Conservation (phyloP, 2,329 filamentous ascomycete species). For the Alternaria gaisen region DNA sequence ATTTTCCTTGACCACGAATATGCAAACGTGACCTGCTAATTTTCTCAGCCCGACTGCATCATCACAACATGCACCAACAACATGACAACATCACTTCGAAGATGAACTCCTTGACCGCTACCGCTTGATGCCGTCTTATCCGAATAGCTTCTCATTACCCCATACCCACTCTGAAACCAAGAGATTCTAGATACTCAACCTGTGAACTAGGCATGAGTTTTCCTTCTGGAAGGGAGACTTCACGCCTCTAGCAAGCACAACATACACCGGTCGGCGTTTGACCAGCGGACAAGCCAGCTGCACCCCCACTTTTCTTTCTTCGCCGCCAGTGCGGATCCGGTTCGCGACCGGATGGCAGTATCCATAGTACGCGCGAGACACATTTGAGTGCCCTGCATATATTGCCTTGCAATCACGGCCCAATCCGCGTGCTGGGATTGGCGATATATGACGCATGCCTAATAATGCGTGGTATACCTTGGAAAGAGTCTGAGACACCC, state of each 20-base stretch:
- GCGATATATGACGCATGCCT: constrained; percentile 3
- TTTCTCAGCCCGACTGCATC: neutral
- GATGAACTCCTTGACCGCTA: constrained; percentile 3
- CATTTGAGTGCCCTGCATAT: constrained; percentile 12
- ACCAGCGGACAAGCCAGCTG: neutral
- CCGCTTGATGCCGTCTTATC: constrained; percentile 5
- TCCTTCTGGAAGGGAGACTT: constrained; percentile 1
- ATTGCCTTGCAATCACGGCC: constrained; percentile 3
- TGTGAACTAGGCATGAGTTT: neutral
- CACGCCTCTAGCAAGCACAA: neutral
- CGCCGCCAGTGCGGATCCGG: constrained; percentile 19
- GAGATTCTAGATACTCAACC: neutral
- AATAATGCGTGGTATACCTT: neutral
- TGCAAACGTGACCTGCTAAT: constrained; percentile 4
- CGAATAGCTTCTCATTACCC: constrained; percentile 6
- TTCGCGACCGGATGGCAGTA: constrained; percentile 10
- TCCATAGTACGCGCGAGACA: constrained; percentile 1
- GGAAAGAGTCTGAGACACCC: neutral
- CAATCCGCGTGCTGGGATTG: neutral
- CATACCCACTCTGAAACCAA: constrained; percentile 7
- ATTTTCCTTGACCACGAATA: neutral
- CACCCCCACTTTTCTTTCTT: constrained; percentile 10
- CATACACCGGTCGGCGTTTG: constrained; percentile 11
- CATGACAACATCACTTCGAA: neutral
- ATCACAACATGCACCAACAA: neutral